A percentile compares a stretch with the other conserved stretches of the same genome.
phyloP scores from a whole-genome alignment of 2,329 filamentous ascomycete species.

The Fusarium floridanum region DNA sequence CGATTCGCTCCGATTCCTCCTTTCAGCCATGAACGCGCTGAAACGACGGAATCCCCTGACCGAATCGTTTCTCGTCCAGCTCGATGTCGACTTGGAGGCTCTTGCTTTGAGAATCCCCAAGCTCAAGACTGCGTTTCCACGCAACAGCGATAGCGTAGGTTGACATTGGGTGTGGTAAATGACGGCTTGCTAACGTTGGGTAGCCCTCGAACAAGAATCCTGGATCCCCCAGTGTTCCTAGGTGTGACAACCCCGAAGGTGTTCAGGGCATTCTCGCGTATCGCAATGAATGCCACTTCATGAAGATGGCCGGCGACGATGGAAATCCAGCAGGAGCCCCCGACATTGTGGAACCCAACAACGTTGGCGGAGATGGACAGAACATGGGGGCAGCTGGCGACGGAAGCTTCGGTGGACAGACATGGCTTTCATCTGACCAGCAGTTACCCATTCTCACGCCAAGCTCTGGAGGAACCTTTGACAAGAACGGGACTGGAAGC shows the following conservation, averaged over 20 bases:
- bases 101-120: constrained; percentile 73
- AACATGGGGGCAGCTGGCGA: constrained; percentile 38
- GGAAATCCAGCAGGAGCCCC: constrained; percentile 55
- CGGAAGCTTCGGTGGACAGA: constrained; percentile 47
- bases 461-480: constrained; percentile 51
- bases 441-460: constrained; percentile 54
- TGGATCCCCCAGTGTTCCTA: constrained; percentile 34
- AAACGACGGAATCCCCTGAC: constrained; percentile 91
- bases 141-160: constrained; percentile 65
- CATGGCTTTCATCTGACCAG: constrained; percentile 58
- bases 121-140: constrained; percentile 67
- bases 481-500: constrained; percentile 48
- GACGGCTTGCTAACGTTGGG: constrained; percentile 35
- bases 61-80: constrained; percentile 92
- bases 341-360: constrained; percentile 55
- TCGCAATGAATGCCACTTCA: constrained; percentile 59
- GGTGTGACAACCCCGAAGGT: constrained; percentile 53
- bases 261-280: constrained; percentile 60
- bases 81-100: constrained; percentile 90
- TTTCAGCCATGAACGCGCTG: constrained; percentile 90
- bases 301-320: constrained; percentile 56
- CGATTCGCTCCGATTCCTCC: constrained; percentile 88
- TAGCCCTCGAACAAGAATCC: constrained; percentile 47
- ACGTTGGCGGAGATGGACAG: constrained; percentile 41
- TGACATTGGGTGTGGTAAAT: neutral